Evolutionary conservation across 441 rosid species (phyloP).

Genomic region (Mallotus repandus): DNA sequence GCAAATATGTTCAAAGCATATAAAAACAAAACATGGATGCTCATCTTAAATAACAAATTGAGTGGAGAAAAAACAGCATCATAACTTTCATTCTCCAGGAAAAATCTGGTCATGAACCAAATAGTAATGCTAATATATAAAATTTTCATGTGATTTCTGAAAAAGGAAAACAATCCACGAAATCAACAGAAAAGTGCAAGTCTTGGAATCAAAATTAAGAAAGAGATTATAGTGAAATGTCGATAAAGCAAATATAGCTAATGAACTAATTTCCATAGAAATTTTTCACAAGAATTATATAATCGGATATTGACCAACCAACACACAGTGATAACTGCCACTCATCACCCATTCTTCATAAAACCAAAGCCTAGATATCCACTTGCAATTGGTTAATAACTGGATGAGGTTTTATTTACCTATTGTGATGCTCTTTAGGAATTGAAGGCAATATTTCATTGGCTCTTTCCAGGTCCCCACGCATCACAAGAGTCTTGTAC

Average conservation of each 20-base stretch:
- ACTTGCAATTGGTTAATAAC: slow-evolving; percentile 4
- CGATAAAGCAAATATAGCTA: not conserved
- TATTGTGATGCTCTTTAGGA: slow-evolving; percentile 92
- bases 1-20: not conserved
- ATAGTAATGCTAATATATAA: not conserved
- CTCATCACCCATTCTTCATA: not conserved
- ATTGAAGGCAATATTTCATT: slow-evolving; percentile 83
- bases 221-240: not conserved
- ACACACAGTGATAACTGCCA: not conserved
- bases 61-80: no score
- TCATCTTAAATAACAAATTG: not conserved
- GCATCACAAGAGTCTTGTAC: slow-evolving; percentile 99
- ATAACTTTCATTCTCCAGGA: not conserved
- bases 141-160: not conserved
- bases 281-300: not conserved
- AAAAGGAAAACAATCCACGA: not conserved
- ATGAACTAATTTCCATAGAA: not conserved
- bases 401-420: slow-evolving; percentile 41
- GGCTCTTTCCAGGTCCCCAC: slow-evolving; percentile 95
- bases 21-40: not conserved
- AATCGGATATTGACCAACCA: not conserved
- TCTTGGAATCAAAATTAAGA: not conserved
- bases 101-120: not conserved
- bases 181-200: no score
- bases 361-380: slow-evolving; percentile 6